Percentiles rank a stretch among this genome's conserved stretches.
phyloP scores from a whole-genome alignment of 768 basidiomycete genomes.

The Calocybe cyanea region DNA sequence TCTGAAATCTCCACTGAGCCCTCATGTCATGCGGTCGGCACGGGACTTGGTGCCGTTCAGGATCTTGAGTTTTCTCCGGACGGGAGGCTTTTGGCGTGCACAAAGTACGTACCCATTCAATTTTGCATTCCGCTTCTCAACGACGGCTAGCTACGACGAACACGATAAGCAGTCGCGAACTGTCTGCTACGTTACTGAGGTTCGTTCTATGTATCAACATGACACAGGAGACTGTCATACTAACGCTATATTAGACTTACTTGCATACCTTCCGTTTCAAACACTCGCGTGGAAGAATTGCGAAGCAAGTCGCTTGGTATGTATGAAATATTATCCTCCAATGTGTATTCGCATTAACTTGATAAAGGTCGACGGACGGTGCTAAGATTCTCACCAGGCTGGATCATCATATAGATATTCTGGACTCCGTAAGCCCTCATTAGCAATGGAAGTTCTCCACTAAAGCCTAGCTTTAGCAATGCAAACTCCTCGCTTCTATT shows the following conservation, averaged over 20 bases:
- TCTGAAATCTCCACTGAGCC: background rate
- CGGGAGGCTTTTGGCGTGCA: background rate
- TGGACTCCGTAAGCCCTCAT: conserved; percentile 4
- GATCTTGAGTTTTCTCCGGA: conserved; percentile 10
- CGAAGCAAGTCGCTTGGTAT: background rate
- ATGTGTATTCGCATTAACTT: background rate
- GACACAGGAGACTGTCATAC: background rate
- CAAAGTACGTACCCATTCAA: background rate
- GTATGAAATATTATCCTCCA: background rate
- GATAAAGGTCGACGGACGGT: conserved; percentile 8
- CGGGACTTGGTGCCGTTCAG: conserved; percentile 1
- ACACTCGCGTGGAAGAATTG: background rate
- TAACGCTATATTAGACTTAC: background rate
- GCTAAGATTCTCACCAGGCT: conserved; percentile 7
- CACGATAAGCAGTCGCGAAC: background rate
- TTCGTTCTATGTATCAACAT: background rate
- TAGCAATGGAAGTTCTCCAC: background rate
- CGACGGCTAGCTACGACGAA: too few relatives aligned
- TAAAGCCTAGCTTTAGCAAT: background rate
- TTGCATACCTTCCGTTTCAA: background rate
- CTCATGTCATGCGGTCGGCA: background rate
- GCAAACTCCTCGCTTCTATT: background rate
- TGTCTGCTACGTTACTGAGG: background rate
- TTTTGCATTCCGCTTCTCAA: background rate
- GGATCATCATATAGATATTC: conserved; percentile 10